Base-by-base conservation (phyloP, 345 rosid species). In the Jatropha curcas region DNA sequence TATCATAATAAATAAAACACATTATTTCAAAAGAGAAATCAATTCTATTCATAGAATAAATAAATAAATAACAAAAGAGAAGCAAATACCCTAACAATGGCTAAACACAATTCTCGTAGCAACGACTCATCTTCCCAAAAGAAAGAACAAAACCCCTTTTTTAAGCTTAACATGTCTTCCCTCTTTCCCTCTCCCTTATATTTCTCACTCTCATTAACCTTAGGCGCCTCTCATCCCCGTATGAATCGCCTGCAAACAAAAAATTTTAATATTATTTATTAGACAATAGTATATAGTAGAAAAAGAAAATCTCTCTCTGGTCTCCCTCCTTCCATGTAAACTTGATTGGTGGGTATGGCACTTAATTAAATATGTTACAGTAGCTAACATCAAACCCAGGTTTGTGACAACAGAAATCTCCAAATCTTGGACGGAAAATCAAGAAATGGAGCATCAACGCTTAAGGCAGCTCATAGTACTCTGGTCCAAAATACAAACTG, bases 381-480 rank as follows among this genome's bases (percentile, higher is more conserved):
- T 57, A 31, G 68, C 65, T 56, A 51, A 51, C 28, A 33, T 43
- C 14, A n/a, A 37, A 28, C 11, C 60, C 0, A 14, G 31, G 25
- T 45, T 17, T 30, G 51, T 34, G 50, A n/a, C 37, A 10, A 1
- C 19, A 58, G 25, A 11, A 45, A 63, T 7, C 35, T 17, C 45
- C 65, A 24, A 39, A n/a, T 74, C 67, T 57, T 59, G 71, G 27
- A 7, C 37, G 9, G 4, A 34, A 72, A 4, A 55, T 71, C n/a
- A 63, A 61, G 67, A 70, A 22, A 90, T 92, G 92, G 93, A 92
- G 87, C 82, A 82, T 71, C 82, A 86, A 71, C 79, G 94, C 68
- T 71, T 76, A 53, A 86, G 76, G 72, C 88, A 86, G 80, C 75
- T 90, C 79, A 69, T 89, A 81, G 76, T 82, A 27, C 85, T 90